phyloP scores from a whole-genome alignment of 257 asterid species.

The Ballota nigra region DNA sequence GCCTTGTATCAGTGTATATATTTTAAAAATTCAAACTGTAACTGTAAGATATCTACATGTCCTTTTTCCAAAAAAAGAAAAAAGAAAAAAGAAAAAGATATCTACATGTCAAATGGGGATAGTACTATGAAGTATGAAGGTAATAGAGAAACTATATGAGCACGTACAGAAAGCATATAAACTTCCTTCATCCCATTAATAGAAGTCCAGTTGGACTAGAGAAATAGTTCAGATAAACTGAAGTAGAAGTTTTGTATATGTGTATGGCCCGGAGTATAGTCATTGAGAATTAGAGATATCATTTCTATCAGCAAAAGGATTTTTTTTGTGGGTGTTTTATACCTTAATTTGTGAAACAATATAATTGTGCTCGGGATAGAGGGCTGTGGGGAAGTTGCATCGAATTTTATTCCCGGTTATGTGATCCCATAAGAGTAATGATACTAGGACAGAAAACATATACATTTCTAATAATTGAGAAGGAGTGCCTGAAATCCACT shows the following conservation, averaged over 20 bases:
- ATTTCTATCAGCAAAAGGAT: not conserved
- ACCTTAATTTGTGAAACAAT: conserved; percentile 3
- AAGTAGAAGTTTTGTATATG: not conserved
- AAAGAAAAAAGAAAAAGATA: too few relatives aligned
- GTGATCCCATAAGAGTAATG: not conserved
- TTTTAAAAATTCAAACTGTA: conserved; percentile 2
- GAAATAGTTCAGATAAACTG: not conserved
- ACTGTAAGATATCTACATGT: not conserved
- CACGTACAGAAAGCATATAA: not conserved
- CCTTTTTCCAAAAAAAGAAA: too few relatives aligned
- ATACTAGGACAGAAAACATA: not conserved
- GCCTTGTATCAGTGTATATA: not conserved
- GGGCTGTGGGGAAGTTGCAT: not conserved
- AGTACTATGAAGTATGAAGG: not conserved
- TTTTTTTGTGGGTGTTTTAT: not conserved
- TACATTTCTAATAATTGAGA: not conserved
- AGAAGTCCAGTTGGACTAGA: conserved; percentile 5
- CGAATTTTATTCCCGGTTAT: conserved; percentile 11
- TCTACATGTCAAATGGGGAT: not conserved
- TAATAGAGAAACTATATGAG: conserved; percentile 12
- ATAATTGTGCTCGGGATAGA: not conserved
- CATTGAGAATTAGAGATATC: not conserved
- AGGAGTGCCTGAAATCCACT: not conserved
- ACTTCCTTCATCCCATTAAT: not conserved
- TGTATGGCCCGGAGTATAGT: conserved; percentile 1